Evolutionary conservation across 495 filamentous ascomycete genomes (phyloP).

Genomic region (Daldinia grandis): DNA sequence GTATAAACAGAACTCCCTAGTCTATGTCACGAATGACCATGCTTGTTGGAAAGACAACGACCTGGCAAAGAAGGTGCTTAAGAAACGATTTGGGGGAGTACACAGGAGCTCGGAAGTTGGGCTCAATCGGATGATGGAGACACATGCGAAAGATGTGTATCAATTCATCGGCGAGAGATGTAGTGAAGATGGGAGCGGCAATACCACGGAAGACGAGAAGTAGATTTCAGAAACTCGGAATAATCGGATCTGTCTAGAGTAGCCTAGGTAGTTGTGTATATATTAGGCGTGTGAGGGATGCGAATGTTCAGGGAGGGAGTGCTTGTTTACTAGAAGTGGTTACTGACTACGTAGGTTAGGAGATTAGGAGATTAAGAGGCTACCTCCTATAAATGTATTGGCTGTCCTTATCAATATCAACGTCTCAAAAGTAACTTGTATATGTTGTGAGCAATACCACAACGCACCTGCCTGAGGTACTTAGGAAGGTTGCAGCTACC

Average conservation of each 20-base stretch:
- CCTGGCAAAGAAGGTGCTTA: slow-evolving; percentile 65
- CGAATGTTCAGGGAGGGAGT: not conserved
- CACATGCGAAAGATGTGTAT: slow-evolving; percentile 65
- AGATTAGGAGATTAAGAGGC: not conserved
- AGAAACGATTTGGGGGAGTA: slow-evolving; percentile 71
- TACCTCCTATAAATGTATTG: not conserved
- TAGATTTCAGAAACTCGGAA: not conserved
- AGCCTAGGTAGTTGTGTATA: not conserved
- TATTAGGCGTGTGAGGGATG: not conserved
- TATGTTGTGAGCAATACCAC: not conserved
- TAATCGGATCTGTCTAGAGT: not conserved
- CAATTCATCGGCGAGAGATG: slow-evolving; percentile 62
- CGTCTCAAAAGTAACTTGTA: not conserved
- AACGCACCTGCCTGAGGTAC: not conserved
- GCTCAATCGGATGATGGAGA: slow-evolving; percentile 70
- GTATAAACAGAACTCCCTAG: slow-evolving; percentile 76
- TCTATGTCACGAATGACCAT: slow-evolving; percentile 77
- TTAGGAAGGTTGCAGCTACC: not conserved
- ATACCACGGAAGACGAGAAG: slow-evolving; percentile 51
- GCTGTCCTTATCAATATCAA: not conserved
- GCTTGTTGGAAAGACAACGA: slow-evolving; percentile 71
- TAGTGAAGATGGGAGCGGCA: slow-evolving; percentile 37
- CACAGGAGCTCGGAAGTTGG: slow-evolving; percentile 60
- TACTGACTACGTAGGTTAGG: not conserved
- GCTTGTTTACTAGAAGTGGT: not conserved